These are phyloP conservation scores for Didymella lethalis DNA, from an alignment of 2,329 filamentous ascomycete genomes.

Conservation along the genomic window DNA sequence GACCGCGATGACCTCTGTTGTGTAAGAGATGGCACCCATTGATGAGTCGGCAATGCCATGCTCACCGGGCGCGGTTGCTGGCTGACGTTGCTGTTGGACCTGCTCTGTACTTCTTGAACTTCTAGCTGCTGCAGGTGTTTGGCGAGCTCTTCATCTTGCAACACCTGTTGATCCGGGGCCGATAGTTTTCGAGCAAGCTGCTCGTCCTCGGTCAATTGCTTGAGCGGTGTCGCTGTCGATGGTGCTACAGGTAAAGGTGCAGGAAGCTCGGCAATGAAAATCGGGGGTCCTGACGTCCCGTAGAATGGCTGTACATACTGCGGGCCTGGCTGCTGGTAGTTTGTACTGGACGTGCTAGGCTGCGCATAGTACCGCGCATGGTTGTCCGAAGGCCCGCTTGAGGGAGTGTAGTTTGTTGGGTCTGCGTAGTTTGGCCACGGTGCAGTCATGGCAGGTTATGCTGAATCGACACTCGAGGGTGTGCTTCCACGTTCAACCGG, in stretches of 20 bases:
- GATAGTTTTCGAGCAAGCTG: slow-evolving; percentile 40
- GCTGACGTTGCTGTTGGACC: slow-evolving; percentile 33
- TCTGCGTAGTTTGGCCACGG: slow-evolving; percentile 19
- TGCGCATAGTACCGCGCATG: slow-evolving; percentile 18
- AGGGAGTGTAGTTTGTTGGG: slow-evolving; percentile 23
- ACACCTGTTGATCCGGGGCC: slow-evolving; percentile 39
- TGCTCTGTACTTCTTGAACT: slow-evolving; percentile 32
- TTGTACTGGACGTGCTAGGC: slow-evolving; percentile 7
- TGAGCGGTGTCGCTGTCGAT: slow-evolving; percentile 36
- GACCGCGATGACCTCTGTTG: slow-evolving; percentile 17
- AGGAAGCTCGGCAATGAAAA: slow-evolving; percentile 40
- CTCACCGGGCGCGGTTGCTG: slow-evolving; percentile 24
- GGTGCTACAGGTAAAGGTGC: slow-evolving; percentile 39
- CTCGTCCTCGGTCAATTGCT: slow-evolving; percentile 44
- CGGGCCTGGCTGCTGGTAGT: slow-evolving; percentile 6
- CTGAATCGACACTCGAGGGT: background rate
- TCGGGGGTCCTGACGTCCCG: slow-evolving; percentile 15
- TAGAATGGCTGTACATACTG: slow-evolving; percentile 36
- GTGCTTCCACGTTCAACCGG: background rate
- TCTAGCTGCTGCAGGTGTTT: slow-evolving; percentile 41
- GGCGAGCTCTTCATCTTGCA: slow-evolving; percentile 42
- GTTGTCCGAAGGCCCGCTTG: slow-evolving; percentile 16
- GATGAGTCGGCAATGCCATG: slow-evolving; percentile 20
- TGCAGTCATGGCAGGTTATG: slow-evolving; percentile 4
- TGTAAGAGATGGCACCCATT: slow-evolving; percentile 20